These are phyloP conservation scores for Pyrenula massariospora DNA, from an alignment of 495 filamentous ascomycete genomes.

Conservation along the genomic window DNA sequence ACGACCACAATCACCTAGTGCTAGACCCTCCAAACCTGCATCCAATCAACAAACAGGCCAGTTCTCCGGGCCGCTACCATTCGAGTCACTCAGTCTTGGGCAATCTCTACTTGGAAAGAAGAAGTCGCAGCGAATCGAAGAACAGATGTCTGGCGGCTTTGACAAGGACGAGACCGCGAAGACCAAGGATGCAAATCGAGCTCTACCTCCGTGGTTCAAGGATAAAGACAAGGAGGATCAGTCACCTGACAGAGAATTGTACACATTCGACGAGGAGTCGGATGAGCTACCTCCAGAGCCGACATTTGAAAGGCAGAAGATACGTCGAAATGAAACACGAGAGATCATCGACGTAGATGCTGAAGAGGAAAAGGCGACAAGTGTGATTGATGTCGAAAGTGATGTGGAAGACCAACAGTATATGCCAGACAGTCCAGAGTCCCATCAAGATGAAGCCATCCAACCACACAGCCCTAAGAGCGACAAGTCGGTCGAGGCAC, in stretches of 20 bases:
- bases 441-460: background rate
- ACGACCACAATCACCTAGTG: background rate
- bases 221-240: conserved; percentile 25
- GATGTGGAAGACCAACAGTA: conserved; percentile 9
- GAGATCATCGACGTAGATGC: conserved; percentile 36
- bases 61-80: conserved; percentile 73
- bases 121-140: conserved; percentile 17
- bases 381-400: conserved; percentile 31
- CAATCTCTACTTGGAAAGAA: conserved; percentile 44
- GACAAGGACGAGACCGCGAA: conserved; percentile 33
- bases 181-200: conserved; percentile 41
- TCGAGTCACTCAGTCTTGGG: conserved; percentile 70
- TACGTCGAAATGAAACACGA: conserved; percentile 20
- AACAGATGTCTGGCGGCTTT: conserved; percentile 60
- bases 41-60: conserved; percentile 5
- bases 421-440: background rate
- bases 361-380: conserved; percentile 13
- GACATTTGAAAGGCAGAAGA: background rate
- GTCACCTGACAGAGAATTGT: conserved; percentile 14
- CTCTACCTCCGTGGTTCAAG: conserved; percentile 78
- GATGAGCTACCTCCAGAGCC: background rate
- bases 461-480: conserved; percentile 23
- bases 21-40: conserved; percentile 1
- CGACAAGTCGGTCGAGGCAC: conserved; percentile 12
- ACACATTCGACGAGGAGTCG: conserved; percentile 10